phyloP scores from a whole-genome alignment of 2,329 filamentous ascomycete genomes.

The Neocatenulostroma microsporum region DNA sequence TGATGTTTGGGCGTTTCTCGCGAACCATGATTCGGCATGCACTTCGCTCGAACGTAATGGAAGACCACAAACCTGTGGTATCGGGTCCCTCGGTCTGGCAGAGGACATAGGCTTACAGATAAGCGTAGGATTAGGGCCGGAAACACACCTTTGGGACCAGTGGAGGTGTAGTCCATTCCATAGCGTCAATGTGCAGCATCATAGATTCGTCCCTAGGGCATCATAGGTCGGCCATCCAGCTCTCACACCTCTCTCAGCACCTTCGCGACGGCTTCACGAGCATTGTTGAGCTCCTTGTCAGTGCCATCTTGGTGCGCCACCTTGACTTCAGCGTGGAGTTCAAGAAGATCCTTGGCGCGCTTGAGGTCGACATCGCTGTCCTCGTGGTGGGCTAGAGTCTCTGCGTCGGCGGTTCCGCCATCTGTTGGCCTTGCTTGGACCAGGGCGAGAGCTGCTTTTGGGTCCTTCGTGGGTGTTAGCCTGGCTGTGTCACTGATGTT shows the following conservation, averaged over 20 bases:
- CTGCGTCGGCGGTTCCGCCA: constrained; percentile 5
- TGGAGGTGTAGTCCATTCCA: too few species aligned
- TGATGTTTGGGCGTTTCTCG: too few species aligned
- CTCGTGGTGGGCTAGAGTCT: constrained; percentile 11
- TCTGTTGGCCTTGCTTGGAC: constrained; percentile 39
- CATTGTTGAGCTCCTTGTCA: constrained; percentile 42
- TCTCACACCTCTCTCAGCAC: constrained; percentile 15
- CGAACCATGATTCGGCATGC: too few species aligned
- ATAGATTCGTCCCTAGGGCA: too few species aligned
- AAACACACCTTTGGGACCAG: too few species aligned
- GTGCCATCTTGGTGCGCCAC: constrained; percentile 41
- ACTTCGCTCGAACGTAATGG: too few species aligned
- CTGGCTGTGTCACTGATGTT: not conserved
- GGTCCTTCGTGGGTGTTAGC: constrained; percentile 62
- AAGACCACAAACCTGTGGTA: too few species aligned
- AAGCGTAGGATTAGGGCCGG: too few species aligned
- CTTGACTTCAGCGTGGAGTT: constrained; percentile 50
- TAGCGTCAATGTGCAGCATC: too few species aligned
- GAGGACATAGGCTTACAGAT: too few species aligned
- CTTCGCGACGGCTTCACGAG: constrained; percentile 40
- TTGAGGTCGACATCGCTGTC: constrained; percentile 41
- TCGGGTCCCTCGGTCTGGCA: too few species aligned
- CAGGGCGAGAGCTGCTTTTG: constrained; percentile 62
- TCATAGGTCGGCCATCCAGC: too few species aligned
- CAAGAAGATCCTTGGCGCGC: constrained; percentile 51